phyloP scores from a whole-genome alignment of 2,329 filamentous ascomycete genomes.

The Diatrype stigma region DNA sequence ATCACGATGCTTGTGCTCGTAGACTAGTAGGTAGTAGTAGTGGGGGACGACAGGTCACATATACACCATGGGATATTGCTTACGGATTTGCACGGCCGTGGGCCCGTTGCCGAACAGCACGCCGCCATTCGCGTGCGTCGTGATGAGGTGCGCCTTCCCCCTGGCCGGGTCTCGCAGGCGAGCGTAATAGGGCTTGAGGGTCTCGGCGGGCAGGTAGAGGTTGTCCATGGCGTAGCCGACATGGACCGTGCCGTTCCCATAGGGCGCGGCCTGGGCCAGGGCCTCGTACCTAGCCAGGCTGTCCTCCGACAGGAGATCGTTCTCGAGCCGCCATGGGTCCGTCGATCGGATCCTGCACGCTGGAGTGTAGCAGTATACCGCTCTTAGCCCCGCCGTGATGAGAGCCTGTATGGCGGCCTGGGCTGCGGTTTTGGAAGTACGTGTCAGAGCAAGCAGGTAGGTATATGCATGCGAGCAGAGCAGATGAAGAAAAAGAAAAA shows the following conservation, averaged over 20 bases:
- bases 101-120: slow-evolving; percentile 7
- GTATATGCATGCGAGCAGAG: no score
- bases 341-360: neutral
- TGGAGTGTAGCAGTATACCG: slow-evolving; percentile 37
- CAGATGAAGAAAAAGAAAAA: no score
- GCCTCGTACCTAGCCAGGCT: slow-evolving; percentile 31
- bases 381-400: slow-evolving; percentile 40
- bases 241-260: slow-evolving; percentile 30
- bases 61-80: no score
- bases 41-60: no score
- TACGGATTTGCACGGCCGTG: slow-evolving; percentile 11
- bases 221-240: slow-evolving; percentile 42
- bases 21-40: no score
- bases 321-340: slow-evolving; percentile 18
- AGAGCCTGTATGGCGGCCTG: slow-evolving; percentile 36
- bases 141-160: slow-evolving; percentile 34
- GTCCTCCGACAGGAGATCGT: slow-evolving; percentile 29
- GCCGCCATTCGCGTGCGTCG: slow-evolving; percentile 30
- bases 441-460: slow-evolving; percentile 1
- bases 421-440: slow-evolving; percentile 10
- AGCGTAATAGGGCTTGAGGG: slow-evolving; percentile 32
- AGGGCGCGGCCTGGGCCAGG: slow-evolving; percentile 27
- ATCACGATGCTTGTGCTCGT: no score
- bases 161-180: slow-evolving; percentile 26
- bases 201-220: slow-evolving; percentile 33